These are phyloP conservation scores for Leucoagaricus sp. DNA, from an alignment of 1,284 basidiomycete genomes.

Conservation along the genomic window DNA sequence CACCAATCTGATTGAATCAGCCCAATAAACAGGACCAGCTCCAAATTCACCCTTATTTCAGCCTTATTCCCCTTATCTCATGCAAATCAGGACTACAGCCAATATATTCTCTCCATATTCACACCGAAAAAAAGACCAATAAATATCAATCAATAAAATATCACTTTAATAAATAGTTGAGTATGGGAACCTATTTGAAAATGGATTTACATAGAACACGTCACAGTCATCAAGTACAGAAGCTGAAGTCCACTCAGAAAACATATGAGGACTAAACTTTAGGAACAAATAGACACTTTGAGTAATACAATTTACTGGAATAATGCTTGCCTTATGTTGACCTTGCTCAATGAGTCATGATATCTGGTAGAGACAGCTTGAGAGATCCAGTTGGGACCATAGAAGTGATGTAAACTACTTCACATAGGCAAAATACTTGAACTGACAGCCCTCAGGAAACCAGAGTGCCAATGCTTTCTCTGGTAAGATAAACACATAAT, in stretches of 20 bases:
- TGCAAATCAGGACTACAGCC: too few relatives aligned
- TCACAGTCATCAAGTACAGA: conserved; percentile 2
- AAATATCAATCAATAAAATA: too few relatives aligned
- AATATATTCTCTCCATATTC: too few relatives aligned
- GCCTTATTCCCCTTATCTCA: too few relatives aligned
- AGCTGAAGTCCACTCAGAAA: conserved; percentile 2
- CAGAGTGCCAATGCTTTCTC: conserved; percentile 2
- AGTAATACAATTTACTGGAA: conserved; percentile 6
- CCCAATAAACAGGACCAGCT: too few relatives aligned
- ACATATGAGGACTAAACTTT: conserved; percentile 2
- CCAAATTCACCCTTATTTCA: too few relatives aligned
- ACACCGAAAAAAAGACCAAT: too few relatives aligned
- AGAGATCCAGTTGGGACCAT: not conserved
- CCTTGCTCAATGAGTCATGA: not conserved
- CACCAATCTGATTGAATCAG: too few relatives aligned
- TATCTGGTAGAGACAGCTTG: conserved; percentile 1
- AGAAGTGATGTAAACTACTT: conserved; percentile 30
- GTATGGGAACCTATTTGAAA: not conserved
- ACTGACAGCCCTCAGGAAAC: conserved; percentile 8
- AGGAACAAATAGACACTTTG: conserved; percentile 12
- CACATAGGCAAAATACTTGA: conserved; percentile 20
- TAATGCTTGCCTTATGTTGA: not conserved
- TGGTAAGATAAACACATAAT: conserved; percentile 25
- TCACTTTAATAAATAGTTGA: not conserved
- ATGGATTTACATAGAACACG: conserved; percentile 6